Evolutionary conservation across 768 basidiomycete species (phyloP).

Genomic region (Podaxis sp.): DNA sequence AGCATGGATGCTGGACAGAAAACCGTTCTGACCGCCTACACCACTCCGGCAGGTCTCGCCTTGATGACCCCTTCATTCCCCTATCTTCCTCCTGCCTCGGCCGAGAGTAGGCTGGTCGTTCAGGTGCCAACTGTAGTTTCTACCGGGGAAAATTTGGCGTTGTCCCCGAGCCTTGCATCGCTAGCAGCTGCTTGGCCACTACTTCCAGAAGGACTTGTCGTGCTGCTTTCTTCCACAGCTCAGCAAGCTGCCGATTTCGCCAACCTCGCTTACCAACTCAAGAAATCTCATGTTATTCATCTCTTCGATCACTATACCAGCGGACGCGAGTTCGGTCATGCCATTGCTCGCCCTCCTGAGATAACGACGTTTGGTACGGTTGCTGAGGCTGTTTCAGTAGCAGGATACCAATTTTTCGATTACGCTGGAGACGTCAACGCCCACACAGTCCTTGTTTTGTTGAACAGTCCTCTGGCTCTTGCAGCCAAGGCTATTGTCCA

Average conservation of each 20-base stretch:
- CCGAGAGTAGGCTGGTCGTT: conserved; percentile 67
- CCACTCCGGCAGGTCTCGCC: conserved; percentile 78
- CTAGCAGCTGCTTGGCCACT: conserved; percentile 56
- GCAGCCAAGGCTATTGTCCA: conserved; percentile 48
- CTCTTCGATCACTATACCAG: conserved; percentile 85
- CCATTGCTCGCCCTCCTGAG: conserved; percentile 34
- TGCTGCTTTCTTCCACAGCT: conserved; percentile 81
- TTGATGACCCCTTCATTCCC: conserved; percentile 77
- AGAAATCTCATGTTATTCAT: conserved; percentile 72
- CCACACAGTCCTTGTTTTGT: conserved; percentile 59
- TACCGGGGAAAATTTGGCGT: conserved; percentile 57
- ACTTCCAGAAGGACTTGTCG: conserved; percentile 60
- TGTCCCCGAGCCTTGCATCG: conserved; percentile 74
- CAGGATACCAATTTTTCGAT: conserved; percentile 74
- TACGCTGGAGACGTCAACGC: conserved; percentile 67
- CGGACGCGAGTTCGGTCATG: conserved; percentile 69
- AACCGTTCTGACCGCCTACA: conserved; percentile 71
- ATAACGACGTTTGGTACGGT: conserved; percentile 29
- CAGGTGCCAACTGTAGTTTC: conserved; percentile 78
- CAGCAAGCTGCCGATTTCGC: conserved; percentile 81
- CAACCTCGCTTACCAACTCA: conserved; percentile 66
- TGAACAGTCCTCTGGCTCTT: conserved; percentile 77
- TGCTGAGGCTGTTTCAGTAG: conserved; percentile 43
- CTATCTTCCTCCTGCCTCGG: conserved; percentile 60
- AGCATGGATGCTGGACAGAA: conserved; percentile 60